Conservation (phyloP, 2,329 filamentous ascomycete genomes). For the Orbilia oligospora region DNA sequence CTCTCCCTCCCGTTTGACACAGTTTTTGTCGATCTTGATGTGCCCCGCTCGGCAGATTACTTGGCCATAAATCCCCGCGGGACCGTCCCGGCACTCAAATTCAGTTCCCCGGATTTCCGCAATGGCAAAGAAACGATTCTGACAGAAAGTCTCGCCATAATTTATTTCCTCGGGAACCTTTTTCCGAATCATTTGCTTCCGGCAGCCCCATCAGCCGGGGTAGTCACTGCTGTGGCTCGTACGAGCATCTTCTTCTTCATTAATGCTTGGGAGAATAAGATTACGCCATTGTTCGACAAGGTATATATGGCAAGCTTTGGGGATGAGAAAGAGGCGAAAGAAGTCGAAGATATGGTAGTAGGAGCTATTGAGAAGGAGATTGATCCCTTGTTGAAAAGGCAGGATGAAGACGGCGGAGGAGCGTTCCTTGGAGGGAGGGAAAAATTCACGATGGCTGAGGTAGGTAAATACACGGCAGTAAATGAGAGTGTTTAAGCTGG, state of each 20-base stretch:
- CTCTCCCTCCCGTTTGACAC: slow-evolving; percentile 77
- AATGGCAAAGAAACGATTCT: slow-evolving; percentile 77
- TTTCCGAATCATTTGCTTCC: slow-evolving; percentile 77
- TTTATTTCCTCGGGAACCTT: slow-evolving; percentile 72
- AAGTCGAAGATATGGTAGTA: slow-evolving; percentile 69
- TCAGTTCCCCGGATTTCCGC: slow-evolving; percentile 69
- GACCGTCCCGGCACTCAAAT: slow-evolving; percentile 61
- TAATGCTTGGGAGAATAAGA: slow-evolving; percentile 78
- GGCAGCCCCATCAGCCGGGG: slow-evolving; percentile 68
- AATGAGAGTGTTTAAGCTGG: too few relatives aligned
- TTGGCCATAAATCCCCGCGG: slow-evolving; percentile 79
- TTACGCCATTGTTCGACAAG: slow-evolving; percentile 70
- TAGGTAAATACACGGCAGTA: slow-evolving; percentile 65
- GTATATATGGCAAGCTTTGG: slow-evolving; percentile 68
- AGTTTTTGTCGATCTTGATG: slow-evolving; percentile 79
- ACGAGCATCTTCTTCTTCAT: slow-evolving; percentile 80
- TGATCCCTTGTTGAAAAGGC: slow-evolving; percentile 76
- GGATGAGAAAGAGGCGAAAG: slow-evolving; percentile 71
- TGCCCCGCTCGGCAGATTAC: slow-evolving; percentile 80
- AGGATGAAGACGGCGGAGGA: slow-evolving; percentile 65
- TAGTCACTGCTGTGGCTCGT: slow-evolving; percentile 74
- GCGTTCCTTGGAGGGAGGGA: slow-evolving; percentile 77
- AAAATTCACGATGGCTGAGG: slow-evolving; percentile 81
- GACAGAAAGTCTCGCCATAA: slow-evolving; percentile 73
- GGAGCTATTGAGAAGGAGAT: slow-evolving; percentile 77